Conservation (phyloP, 1,284 basidiomycete genomes). For the Fomitopsis betulina region DNA sequence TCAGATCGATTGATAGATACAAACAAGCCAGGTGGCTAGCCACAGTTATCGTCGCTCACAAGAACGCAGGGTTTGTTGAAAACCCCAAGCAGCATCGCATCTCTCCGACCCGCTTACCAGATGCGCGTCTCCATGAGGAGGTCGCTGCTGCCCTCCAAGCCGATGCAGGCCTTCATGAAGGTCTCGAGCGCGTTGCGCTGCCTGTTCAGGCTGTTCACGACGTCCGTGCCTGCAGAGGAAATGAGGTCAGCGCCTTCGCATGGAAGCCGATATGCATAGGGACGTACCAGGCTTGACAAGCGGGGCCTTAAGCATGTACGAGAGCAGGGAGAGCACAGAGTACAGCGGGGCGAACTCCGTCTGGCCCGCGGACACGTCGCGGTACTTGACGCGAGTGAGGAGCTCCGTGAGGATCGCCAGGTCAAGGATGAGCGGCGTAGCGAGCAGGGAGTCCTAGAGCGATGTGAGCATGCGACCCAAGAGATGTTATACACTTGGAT, state of each 20-base stretch:
- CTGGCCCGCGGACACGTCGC: constrained; percentile 43
- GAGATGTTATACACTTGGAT: not conserved
- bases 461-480: not conserved
- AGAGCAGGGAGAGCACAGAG: constrained; percentile 84
- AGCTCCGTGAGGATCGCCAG: constrained; percentile 92
- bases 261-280: not conserved
- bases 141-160: constrained; percentile 79
- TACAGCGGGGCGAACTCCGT: constrained; percentile 78
- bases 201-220: constrained; percentile 93
- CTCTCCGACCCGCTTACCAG: constrained; percentile 49
- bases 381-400: constrained; percentile 90
- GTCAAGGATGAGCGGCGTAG: constrained; percentile 94
- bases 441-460: constrained; percentile 84
- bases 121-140: constrained; percentile 83
- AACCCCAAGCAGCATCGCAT: not conserved
- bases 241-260: not conserved
- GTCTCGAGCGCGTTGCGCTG: constrained; percentile 93
- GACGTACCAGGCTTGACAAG: constrained; percentile 87
- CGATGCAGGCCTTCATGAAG: constrained; percentile 91
- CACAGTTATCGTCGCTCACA: not conserved
- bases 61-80: not conserved
- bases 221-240: constrained; percentile 57
- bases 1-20: not conserved
- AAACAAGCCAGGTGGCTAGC: not conserved
- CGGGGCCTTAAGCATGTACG: constrained; percentile 97